These are phyloP conservation scores for Starmerella cellae DNA, from an alignment of 805 yeast genomes.

Conservation along the genomic window DNA sequence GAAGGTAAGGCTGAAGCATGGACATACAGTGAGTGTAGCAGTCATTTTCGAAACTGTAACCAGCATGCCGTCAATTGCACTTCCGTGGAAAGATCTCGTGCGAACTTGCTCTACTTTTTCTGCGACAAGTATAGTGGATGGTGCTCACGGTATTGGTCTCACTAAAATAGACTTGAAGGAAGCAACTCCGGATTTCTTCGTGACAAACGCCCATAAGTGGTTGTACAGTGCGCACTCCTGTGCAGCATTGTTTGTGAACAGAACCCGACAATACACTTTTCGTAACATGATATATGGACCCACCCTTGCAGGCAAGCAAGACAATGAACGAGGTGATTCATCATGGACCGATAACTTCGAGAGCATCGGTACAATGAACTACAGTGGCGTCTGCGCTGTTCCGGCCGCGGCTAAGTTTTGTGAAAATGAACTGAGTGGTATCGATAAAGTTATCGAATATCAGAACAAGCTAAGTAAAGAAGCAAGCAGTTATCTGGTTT, in stretches of 20 bases:
- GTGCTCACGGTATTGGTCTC: slow-evolving; percentile 15
- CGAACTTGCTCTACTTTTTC: slow-evolving; percentile 30
- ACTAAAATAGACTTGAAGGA: not conserved
- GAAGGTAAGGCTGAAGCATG: slow-evolving; percentile 25
- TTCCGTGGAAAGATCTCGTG: slow-evolving; percentile 44
- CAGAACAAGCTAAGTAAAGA: slow-evolving; percentile 34
- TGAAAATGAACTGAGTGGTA: slow-evolving; percentile 27
- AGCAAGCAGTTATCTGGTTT: slow-evolving; percentile 33
- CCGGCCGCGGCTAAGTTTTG: slow-evolving; percentile 44
- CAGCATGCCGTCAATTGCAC: slow-evolving; percentile 48
- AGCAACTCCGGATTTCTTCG: slow-evolving; percentile 45
- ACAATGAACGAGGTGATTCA: not conserved
- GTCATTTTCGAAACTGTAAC: slow-evolving; percentile 42
- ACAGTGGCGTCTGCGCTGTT: slow-evolving; percentile 32
- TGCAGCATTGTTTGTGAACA: slow-evolving; percentile 48
- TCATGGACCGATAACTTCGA: slow-evolving; percentile 25
- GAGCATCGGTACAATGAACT: slow-evolving; percentile 38
- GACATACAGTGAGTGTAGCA: slow-evolving; percentile 26
- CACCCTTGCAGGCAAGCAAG: no score
- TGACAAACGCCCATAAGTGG: slow-evolving; percentile 63
- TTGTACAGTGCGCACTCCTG: slow-evolving; percentile 43
- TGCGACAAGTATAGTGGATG: slow-evolving; percentile 35
- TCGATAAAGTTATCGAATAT: slow-evolving; percentile 26
- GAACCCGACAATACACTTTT: no score
- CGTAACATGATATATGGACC: no score